Evolutionary conservation across 2,329 filamentous ascomycete species (phyloP), one percentile per base, ranked within the genome.

Genomic region (Teratosphaeria destructans): DNA sequence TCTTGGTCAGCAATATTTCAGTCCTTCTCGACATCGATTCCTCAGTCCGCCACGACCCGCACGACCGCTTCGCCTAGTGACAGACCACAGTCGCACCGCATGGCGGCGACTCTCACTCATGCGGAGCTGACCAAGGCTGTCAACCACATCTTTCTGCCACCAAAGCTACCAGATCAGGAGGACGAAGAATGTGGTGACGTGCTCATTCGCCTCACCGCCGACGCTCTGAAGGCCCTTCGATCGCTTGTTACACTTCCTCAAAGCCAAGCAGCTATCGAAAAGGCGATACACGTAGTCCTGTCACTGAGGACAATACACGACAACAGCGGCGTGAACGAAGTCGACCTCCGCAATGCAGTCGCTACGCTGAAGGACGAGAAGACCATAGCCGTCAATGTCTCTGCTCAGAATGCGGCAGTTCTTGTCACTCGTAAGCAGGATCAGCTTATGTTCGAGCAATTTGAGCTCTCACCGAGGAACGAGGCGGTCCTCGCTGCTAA

Each of bases 381-480:
- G 29, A 32, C 29, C 29, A 32, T 32, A 32, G 43, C 59, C 52
- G 60, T 66, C 11, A 34, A 55, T 54, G 49, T 57, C 54, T 52
- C 59, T 12, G 54, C 59, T 3, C 60, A 63, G 55, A 71, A 70
- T 55, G 66, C 69, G 1, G 69, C 56, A 0, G 57, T 68, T 1
- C 1, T 69, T 8, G 55, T 68, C 32, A 66, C 62, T n/a, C 69
- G 66, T 57, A 43, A 58, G 7, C 19, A 58, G 1, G 53, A 64
- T 19, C 32, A 79, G 64, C 19, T 83, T 59, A 6, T 26, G 5
- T 81, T 86, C 54, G 85, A 88, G 68, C 76, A 76, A 0, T 87
- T 87, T 58, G 85, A 88, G 67, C 76, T 80, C 0, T 85, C 84
- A 0, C 75, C 85, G 0, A 66, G 67, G 0, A 81, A 80, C 1